phyloP scores from a whole-genome alignment of 306 rosid genomes.

The Argentina anserina region DNA sequence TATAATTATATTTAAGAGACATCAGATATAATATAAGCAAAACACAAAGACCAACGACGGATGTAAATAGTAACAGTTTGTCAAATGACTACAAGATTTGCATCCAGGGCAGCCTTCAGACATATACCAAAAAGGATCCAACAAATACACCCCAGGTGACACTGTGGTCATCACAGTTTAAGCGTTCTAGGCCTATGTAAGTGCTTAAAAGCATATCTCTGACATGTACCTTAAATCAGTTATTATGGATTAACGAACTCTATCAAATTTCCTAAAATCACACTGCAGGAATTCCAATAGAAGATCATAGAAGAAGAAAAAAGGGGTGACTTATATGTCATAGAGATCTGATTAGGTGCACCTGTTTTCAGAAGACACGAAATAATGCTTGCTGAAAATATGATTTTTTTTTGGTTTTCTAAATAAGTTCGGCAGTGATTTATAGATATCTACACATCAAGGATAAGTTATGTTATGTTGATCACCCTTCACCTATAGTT shows the following conservation, averaged over 20 bases:
- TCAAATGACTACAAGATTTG: neutral
- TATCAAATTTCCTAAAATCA: neutral
- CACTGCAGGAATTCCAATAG: neutral
- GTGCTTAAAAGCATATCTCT: neutral
- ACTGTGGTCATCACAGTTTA: neutral
- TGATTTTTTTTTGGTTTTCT: neutral
- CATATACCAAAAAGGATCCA: neutral
- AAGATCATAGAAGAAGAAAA: neutral
- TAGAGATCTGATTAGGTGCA: neutral
- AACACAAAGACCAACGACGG: neutral
- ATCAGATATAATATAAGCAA: constrained; percentile 24
- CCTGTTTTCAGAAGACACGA: neutral
- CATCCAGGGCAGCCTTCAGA: neutral
- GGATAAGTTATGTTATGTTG: neutral
- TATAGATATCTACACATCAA: neutral
- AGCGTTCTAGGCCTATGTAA: neutral
- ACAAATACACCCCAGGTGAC: neutral
- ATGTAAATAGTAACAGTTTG: neutral
- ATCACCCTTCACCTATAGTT: constrained; percentile 17
- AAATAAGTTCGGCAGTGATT: neutral
- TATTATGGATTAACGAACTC: no score
- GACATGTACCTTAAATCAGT: neutral
- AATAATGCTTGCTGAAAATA: neutral
- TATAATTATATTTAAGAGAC: constrained; percentile 35
- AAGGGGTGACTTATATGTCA: neutral